A percentile compares a stretch with the other conserved stretches of the same genome.
phyloP scores from a whole-genome alignment of 225 moss, liverwort and hornwort species.

The Anthoceros angustus region DNA sequence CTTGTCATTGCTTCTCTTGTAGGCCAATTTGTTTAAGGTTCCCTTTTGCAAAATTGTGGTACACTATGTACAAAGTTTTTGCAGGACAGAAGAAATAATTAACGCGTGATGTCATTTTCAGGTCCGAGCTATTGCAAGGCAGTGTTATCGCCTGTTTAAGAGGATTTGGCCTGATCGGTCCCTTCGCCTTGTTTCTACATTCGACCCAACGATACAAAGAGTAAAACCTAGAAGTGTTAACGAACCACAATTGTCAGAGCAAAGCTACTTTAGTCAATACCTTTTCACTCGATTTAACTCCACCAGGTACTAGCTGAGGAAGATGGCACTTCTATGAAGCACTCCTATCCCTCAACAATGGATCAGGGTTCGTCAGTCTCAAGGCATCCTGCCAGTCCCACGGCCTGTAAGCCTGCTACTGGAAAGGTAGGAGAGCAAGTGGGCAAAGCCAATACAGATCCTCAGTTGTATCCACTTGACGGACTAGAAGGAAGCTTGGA shows the following conservation, averaged over 20 bases:
- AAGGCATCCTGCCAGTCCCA: no score
- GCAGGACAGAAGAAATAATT: no score
- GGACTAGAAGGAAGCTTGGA: conserved; percentile 42
- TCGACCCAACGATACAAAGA: conserved; percentile 76
- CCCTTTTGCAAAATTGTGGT: no score
- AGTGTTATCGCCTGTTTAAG: conserved; percentile 75
- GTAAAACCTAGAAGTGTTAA: conserved; percentile 18
- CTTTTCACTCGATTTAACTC: neutral
- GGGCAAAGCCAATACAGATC: no score
- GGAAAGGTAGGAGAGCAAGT: no score
- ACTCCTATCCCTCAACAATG: neutral
- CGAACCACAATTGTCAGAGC: neutral
- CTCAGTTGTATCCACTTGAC: no score
- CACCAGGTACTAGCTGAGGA: neutral
- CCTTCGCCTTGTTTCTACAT: conserved; percentile 53
- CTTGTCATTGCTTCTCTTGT: conserved; percentile 7
- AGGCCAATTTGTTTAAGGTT: neutral
- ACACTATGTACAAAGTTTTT: no score
- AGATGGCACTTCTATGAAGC: neutral
- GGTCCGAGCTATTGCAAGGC: conserved; percentile 73
- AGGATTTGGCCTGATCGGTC: conserved; percentile 87
- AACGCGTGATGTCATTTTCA: neutral
- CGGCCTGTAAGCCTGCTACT: no score
- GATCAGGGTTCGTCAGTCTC: no score
- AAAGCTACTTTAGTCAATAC: neutral